Percentiles rank a stretch among this genome's conserved stretches.
These are phyloP conservation scores for Wallacemonas sp. DNA, from an alignment of 208 protist genomes.

Conservation along the genomic window DNA sequence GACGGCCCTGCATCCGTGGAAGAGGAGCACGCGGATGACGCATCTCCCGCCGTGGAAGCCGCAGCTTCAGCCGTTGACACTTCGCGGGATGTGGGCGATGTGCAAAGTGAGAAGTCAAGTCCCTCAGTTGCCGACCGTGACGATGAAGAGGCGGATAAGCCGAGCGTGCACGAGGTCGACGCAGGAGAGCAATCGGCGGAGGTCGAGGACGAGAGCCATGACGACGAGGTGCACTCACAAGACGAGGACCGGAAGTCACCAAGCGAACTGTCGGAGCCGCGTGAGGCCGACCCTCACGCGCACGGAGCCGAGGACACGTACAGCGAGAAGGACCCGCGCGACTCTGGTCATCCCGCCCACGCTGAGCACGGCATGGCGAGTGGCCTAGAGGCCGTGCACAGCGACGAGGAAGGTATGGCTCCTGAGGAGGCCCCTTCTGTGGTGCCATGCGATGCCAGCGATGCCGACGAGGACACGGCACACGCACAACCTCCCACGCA, in stretches of 20 bases:
- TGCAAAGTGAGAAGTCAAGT: no score
- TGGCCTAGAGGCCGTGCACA: neutral
- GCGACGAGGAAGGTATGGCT: neutral
- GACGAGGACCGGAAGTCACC: neutral
- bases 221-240: neutral
- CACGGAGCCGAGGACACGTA: neutral
- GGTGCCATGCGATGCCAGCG: neutral
- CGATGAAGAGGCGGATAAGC: no score
- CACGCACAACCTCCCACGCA: neutral
- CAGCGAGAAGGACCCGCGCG: slow-evolving; percentile 2
- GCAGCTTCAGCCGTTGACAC: no score
- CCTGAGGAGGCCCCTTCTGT: neutral
- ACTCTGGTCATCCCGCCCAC: neutral
- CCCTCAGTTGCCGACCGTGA: no score
- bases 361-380: neutral
- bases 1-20: no score
- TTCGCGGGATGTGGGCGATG: no score
- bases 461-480: neutral
- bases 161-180: no score
- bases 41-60: no score
- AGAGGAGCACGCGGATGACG: no score
- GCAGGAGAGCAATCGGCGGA: no score
- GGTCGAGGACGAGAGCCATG: neutral
- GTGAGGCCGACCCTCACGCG: neutral
- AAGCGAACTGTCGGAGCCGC: neutral